These are phyloP conservation scores for Setaria viridis DNA, from an alignment of 202 grass and related monocot species.

Conservation along the genomic window DNA sequence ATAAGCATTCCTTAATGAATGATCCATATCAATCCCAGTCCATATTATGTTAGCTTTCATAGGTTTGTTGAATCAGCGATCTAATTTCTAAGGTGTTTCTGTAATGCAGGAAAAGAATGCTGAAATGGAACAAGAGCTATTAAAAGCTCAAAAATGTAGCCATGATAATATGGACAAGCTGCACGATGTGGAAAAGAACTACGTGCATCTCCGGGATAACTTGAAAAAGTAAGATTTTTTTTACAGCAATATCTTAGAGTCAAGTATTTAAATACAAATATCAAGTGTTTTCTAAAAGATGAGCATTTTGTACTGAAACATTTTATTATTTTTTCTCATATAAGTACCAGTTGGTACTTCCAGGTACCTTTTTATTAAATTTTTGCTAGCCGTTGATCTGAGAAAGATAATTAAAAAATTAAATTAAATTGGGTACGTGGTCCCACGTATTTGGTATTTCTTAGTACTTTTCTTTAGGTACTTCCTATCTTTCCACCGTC, in stretches of 20 bases:
- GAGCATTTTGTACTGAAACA: constrained; percentile 19
- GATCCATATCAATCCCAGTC: background rate
- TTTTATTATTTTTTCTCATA: constrained; percentile 2
- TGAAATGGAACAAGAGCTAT: constrained; percentile 75
- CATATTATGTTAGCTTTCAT: constrained; percentile 13
- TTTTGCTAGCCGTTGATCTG: no score
- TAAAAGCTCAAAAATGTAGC: constrained; percentile 62
- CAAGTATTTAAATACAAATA: constrained; percentile 4
- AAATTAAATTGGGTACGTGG: no score
- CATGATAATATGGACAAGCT: constrained; percentile 78
- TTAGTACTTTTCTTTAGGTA: no score
- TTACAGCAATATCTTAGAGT: constrained; percentile 12
- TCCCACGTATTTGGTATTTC: no score
- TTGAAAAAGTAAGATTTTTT: constrained; percentile 65
- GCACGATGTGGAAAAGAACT: constrained; percentile 70
- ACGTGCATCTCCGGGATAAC: constrained; percentile 68
- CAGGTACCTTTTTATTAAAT: no score
- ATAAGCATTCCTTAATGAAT: constrained; percentile 8
- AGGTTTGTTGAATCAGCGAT: background rate
- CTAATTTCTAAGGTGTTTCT: constrained; percentile 22
- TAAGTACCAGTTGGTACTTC: background rate
- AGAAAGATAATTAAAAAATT: no score
- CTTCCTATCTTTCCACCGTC: no score
- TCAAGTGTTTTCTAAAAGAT: background rate
- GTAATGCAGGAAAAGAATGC: constrained; percentile 64